Evolutionary conservation across 2,329 filamentous ascomycete species (phyloP).

Genomic region (Colletotrichum salicis): DNA sequence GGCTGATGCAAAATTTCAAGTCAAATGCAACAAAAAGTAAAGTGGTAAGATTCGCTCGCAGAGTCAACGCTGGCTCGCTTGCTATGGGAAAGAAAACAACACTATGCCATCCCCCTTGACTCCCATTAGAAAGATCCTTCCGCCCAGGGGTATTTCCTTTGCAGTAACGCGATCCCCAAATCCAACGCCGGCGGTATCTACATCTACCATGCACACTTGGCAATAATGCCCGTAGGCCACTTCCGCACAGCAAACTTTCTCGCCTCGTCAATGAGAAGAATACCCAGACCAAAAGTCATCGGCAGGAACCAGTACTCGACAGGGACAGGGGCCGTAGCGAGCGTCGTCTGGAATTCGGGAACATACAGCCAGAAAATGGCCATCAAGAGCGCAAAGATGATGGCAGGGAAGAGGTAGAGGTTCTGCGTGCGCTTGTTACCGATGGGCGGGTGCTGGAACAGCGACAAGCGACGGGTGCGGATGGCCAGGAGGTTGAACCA

Average conservation of each 20-base stretch:
- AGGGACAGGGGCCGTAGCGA: conserved; percentile 72
- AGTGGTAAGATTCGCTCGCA: neutral
- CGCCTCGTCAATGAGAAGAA: conserved; percentile 63
- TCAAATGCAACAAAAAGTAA: neutral
- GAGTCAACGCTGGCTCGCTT: conserved; percentile 21
- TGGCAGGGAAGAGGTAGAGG: conserved; percentile 75
- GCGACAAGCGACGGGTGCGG: conserved; percentile 71
- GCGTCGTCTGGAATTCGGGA: conserved; percentile 68
- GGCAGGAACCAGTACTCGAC: conserved; percentile 83
- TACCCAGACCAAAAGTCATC: conserved; percentile 72
- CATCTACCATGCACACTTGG: conserved; percentile 59
- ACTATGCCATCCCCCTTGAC: neutral
- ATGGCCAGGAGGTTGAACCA: conserved; percentile 80
- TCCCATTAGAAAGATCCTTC: neutral
- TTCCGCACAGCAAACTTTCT: conserved; percentile 60
- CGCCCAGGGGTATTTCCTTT: neutral
- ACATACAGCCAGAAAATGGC: conserved; percentile 78
- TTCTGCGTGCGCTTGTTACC: conserved; percentile 75
- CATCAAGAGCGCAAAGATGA: conserved; percentile 75
- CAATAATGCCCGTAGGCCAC: conserved; percentile 56
- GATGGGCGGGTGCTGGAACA: conserved; percentile 78
- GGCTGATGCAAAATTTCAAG: no score
- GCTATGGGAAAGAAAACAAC: neutral
- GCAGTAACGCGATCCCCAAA: neutral
- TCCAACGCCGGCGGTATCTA: conserved; percentile 40